Evolutionary conservation across 2,329 filamentous ascomycete species (phyloP), one percentile per base, ranked within the genome.

Genomic region (Aureobasidium namibiae): DNA sequence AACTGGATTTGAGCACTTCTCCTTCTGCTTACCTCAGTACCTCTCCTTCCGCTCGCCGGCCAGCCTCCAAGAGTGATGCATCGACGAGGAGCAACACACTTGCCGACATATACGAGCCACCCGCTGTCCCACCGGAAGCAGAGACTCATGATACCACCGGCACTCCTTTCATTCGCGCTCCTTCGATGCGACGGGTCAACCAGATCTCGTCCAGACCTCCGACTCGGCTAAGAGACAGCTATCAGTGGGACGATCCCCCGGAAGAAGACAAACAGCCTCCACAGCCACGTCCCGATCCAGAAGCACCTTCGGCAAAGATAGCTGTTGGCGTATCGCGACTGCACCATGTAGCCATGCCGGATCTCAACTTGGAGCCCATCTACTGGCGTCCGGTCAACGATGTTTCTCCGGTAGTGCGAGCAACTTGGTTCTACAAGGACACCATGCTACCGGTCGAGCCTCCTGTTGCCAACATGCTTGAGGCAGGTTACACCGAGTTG

Each of bases 331-430:
- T 94, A 6, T 95, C 92, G n/a, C 83, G 91, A 64, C 78, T 99
- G 60, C 92, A 99, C 70, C 82, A 92, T 67, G 92, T 97, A 1
- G 85, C 89, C 60, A 79, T 97, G 65, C 91, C 92, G 23, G 82
- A 82, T 56, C 75, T 95, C 34, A 60, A 77, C 67, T 95, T 99
- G 91, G 90, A 92, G 71, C 94, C 94, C 0, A 96, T 97, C 61
- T 99, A 99, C 70, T 99, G 94, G 94, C 92, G 88, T 18, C 92
- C 94, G 8, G 82, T 97, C 33, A 91, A 95, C 67, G 94, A 97
- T 68, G 82, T 95, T 33, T 87, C 90, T 7, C 79, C 85, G 36
- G 91, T 97, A 1, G 80, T 88, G 60, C 82, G 94, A 64, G 91
- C 89, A 0, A 97, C 92, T 0, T 99, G 94, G 94, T 99, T 99